A percentile compares a stretch with the other conserved stretches of the same genome.
These are phyloP conservation scores for Yarrowia sp. DNA, from an alignment of 805 yeast genomes.

Conservation along the genomic window DNA sequence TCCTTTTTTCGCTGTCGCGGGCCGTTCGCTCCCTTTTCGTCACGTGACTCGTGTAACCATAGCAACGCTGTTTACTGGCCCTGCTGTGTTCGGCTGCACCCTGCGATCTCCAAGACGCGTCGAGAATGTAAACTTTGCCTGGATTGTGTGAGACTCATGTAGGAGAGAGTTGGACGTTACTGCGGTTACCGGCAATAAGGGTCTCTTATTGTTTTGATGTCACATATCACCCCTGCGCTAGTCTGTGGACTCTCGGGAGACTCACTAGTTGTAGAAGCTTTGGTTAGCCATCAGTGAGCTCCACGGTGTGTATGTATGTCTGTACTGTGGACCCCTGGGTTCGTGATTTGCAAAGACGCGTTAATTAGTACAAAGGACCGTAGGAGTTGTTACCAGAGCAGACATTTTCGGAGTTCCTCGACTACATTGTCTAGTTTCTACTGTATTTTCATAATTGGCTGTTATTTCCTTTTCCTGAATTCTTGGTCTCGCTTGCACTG, in stretches of 20 bases:
- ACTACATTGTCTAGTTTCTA: not conserved
- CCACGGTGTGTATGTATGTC: too few relatives aligned
- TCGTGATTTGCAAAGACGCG: too few relatives aligned
- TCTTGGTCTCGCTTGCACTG: too few relatives aligned
- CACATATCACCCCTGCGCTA: constrained; percentile 3
- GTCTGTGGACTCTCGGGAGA: not conserved
- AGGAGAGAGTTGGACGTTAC: not conserved
- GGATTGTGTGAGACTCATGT: not conserved
- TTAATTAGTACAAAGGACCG: too few relatives aligned
- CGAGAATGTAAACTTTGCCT: constrained; percentile 19
- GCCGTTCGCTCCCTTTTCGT: too few relatives aligned
- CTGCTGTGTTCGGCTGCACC: not conserved
- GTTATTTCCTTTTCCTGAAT: too few relatives aligned
- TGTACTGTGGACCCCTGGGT: too few relatives aligned
- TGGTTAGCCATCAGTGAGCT: too few relatives aligned
- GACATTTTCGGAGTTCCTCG: too few relatives aligned
- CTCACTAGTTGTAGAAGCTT: not conserved
- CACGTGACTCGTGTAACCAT: not conserved
- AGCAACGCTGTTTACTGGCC: constrained; percentile 2
- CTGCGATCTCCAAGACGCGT: constrained; percentile 14
- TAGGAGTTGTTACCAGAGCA: too few relatives aligned
- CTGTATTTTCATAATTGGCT: not conserved
- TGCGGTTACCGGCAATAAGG: not conserved
- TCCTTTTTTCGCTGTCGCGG: not conserved
- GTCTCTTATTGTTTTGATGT: not conserved